Percentiles rank a stretch among this genome's conserved stretches.
Evolutionary conservation across 148 eudicot species (phyloP).

Genomic region (Euryodendron excelsum): DNA sequence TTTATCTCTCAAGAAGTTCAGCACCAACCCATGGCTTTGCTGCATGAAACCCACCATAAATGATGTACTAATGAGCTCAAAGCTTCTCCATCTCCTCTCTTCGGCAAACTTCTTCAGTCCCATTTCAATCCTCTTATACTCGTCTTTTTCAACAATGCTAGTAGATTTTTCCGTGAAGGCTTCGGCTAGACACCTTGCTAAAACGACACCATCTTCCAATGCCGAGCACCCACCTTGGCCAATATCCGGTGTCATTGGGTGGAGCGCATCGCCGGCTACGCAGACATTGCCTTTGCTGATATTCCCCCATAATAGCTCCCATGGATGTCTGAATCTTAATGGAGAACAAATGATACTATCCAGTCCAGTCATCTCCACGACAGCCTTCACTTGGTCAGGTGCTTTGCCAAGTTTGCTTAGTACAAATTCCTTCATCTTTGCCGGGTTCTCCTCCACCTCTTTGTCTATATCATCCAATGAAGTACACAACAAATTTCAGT

Average conservation of each 20-base stretch:
- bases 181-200: slow-evolving; percentile 43
- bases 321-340: slow-evolving; percentile 46
- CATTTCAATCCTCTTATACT: slow-evolving; percentile 28
- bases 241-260: slow-evolving; percentile 67
- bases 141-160: not conserved
- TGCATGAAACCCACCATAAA: slow-evolving; percentile 43
- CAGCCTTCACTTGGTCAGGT: slow-evolving; percentile 31
- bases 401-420: slow-evolving; percentile 49
- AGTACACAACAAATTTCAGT: not conserved
- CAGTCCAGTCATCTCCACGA: slow-evolving; percentile 32
- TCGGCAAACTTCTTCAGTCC: slow-evolving; percentile 33
- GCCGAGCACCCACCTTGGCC: slow-evolving; percentile 67
- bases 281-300: slow-evolving; percentile 62
- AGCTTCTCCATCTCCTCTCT: slow-evolving; percentile 54
- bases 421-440: slow-evolving; percentile 50
- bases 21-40: slow-evolving; percentile 35
- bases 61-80: slow-evolving; percentile 37
- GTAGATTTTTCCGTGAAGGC: slow-evolving; percentile 17
- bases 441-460: slow-evolving; percentile 39
- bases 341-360: slow-evolving; percentile 33
- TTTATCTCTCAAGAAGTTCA: slow-evolving; percentile 47
- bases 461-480: slow-evolving; percentile 16
- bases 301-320: slow-evolving; percentile 39
- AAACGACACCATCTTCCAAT: slow-evolving; percentile 49
- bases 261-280: slow-evolving; percentile 58